Evolutionary conservation across 2,329 filamentous ascomycete species (phyloP), one percentile per base, ranked within the genome.

Genomic region (Aureobasidium sp.): DNA sequence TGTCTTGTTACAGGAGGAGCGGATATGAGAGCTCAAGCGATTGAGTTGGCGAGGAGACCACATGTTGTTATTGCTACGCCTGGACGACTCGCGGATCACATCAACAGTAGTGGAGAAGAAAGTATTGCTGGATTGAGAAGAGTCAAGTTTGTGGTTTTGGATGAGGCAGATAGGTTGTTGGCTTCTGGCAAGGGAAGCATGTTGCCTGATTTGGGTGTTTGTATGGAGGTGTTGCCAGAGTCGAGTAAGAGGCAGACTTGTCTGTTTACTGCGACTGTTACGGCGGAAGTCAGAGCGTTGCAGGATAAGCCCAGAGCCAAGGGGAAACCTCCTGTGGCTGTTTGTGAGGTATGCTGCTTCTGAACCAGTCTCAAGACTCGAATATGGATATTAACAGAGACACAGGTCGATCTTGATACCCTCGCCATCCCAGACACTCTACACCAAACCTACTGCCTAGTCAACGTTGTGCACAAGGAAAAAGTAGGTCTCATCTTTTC

Each of bases 1-100:
- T 81, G 93, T 48, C 82, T 99, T n/a, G 82, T 99, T 45, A 97
- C 91, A 1, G 94, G 94, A 55, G 94, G 94, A 41, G 85, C 89
- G 34, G 93, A 99, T 72, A 97, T 97, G 90, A 85, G 91, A 54
- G 78, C 86, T 14, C 94, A 99, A 76, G 93, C 94, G 9, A 87
- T 96, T 65, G 88, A 87, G 16, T 82, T 99, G 21, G 85, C 88
- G 1, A 83, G 87, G 66, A 82, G 91, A 47, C 94, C 94, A 2
- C 94, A 99, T 71, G 79, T 99, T 57, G 89, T 99, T 48, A 94
- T 99, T 71, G 92, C 94, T 29, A 99, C 94, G 0, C 94, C 94
- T 3, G 92, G 94, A 21, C 85, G 94, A 45, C 80, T 99, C 27
- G 94, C 94, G 21, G 93, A 99, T 72, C 94, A 99, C 73, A 92